Evolutionary conservation across 208 protist genomes (phyloP), one percentile per base, ranked within the genome.

Genomic region (Acanthamoeba polyphaga): DNA sequence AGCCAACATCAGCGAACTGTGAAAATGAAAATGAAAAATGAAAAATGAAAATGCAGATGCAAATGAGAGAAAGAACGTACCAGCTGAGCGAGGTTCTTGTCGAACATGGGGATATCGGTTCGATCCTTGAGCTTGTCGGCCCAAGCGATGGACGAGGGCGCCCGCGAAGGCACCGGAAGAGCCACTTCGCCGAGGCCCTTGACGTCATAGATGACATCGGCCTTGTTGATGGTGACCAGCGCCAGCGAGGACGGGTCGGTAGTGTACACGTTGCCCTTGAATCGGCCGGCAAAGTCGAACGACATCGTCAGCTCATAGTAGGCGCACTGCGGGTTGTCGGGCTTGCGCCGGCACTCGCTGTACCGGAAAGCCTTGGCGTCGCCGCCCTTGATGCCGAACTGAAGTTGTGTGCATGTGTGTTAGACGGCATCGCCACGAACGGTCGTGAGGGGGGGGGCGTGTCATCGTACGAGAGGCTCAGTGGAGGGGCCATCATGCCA

Each of bases 231-330:
- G 17, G 2, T 32, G 24, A 93, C 58, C 58, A 92, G 60, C 27
- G 27, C 32, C 19, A 76, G 38, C 34, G 88, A 43, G 60, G 38
- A 32, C 64, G 43, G 60, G 62, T 93, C 32, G 7, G 66, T 55
- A 15, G n/a, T 38, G 43, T 53, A 93, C 3, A 93, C 88, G 34
- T 93, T 27, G 43, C 22, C 60, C 66, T 76, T 93, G 88, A 49
- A 93, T 24, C 58, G 32, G 46, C 88, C 88, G 49, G 38, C 66
- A 27, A 93, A 93, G 66, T 93, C 88, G 66, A 93, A 93, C 64
- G 88, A 93, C 29, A 27, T 13, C 17, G 60, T 78, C 5, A 76
- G 49, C 27, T 93, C 32, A 38, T 93, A 93, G 88, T 93, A 93
- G 88, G 60, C 88, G 43, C 88, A 93, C 22, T 13, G 68, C 1